These are phyloP conservation scores for Glarea lozoyensis DNA, from an alignment of 495 filamentous ascomycete species.

Conservation along the genomic window DNA sequence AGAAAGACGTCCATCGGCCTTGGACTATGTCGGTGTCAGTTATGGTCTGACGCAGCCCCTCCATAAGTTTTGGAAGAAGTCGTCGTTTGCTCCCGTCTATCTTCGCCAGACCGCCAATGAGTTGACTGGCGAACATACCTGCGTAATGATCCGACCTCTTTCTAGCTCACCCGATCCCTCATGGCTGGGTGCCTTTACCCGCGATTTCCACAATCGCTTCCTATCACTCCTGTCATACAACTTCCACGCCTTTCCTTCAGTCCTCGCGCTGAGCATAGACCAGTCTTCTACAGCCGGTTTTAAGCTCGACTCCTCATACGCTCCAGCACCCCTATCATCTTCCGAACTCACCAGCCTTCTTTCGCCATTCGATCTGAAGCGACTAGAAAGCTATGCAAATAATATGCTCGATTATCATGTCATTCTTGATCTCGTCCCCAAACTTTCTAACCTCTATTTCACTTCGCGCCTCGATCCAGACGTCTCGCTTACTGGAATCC, in stretches of 20 bases:
- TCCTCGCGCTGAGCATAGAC: conserved; percentile 78
- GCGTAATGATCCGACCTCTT: conserved; percentile 86
- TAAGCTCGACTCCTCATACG: conserved; percentile 42
- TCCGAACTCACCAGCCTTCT: conserved; percentile 61
- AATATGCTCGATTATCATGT: conserved; percentile 97
- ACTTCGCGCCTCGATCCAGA: conserved; percentile 55
- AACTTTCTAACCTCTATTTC: conserved; percentile 75
- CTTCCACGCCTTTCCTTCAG: conserved; percentile 77
- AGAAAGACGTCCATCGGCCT: conserved; percentile 67
- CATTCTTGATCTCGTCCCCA: conserved; percentile 86
- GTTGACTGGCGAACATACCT: conserved; percentile 93
- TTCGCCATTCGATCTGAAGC: conserved; percentile 89
- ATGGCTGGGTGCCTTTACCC: conserved; percentile 80
- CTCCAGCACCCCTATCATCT: conserved; percentile 52
- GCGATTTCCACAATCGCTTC: conserved; percentile 90
- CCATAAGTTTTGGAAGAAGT: conserved; percentile 94
- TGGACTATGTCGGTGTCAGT: conserved; percentile 93
- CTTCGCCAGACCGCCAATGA: conserved; percentile 93
- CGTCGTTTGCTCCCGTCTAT: conserved; percentile 83
- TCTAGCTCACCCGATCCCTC: conserved; percentile 53
- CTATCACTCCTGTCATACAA: conserved; percentile 80
- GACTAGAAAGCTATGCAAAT: conserved; percentile 89
- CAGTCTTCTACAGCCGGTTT: conserved; percentile 74
- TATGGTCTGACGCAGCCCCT: conserved; percentile 84
- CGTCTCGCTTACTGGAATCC: conserved; percentile 66